Conservation (phyloP, 2,329 filamentous ascomycete species). For the Periconia macrospinosa region DNA sequence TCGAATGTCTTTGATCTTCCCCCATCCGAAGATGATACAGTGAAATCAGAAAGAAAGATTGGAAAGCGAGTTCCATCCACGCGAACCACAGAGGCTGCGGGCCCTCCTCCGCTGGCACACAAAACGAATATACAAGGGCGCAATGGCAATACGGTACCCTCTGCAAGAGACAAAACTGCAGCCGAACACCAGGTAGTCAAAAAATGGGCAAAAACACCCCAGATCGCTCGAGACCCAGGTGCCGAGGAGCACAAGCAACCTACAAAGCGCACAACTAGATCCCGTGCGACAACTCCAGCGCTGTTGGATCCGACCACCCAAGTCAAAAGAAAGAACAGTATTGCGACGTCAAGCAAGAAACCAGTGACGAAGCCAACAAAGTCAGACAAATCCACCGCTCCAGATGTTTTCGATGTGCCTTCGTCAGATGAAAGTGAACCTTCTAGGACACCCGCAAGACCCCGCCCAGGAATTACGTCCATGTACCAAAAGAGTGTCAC, state of each 20-base stretch:
- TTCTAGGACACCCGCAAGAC: slow-evolving; percentile 16
- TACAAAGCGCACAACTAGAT: slow-evolving; percentile 4
- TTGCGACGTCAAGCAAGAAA: not conserved
- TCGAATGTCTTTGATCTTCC: slow-evolving; percentile 11
- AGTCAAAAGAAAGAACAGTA: slow-evolving; percentile 9
- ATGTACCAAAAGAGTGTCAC: slow-evolving; percentile 7
- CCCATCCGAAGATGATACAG: slow-evolving; percentile 6
- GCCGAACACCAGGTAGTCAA: not conserved
- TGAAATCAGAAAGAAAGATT: not conserved
- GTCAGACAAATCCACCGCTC: slow-evolving; percentile 7
- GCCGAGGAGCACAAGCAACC: not conserved
- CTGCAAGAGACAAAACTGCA: not conserved
- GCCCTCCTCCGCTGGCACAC: not conserved
- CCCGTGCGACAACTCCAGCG: slow-evolving; percentile 18
- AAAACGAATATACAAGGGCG: not conserved
- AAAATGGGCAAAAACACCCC: slow-evolving; percentile 3
- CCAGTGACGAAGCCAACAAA: slow-evolving; percentile 9
- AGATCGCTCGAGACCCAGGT: not conserved
- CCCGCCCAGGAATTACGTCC: slow-evolving; percentile 13
- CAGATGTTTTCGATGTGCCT: slow-evolving; percentile 29
- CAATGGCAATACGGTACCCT: not conserved
- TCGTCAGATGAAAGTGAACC: slow-evolving; percentile 28
- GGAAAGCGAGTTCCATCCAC: not conserved
- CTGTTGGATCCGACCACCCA: not conserved
- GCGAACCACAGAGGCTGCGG: slow-evolving; percentile 1